Evolutionary conservation across 371 early-diverging fungal genomes (phyloP), one percentile per base, ranked within the genome.

Genomic region (Mortierella sp.): DNA sequence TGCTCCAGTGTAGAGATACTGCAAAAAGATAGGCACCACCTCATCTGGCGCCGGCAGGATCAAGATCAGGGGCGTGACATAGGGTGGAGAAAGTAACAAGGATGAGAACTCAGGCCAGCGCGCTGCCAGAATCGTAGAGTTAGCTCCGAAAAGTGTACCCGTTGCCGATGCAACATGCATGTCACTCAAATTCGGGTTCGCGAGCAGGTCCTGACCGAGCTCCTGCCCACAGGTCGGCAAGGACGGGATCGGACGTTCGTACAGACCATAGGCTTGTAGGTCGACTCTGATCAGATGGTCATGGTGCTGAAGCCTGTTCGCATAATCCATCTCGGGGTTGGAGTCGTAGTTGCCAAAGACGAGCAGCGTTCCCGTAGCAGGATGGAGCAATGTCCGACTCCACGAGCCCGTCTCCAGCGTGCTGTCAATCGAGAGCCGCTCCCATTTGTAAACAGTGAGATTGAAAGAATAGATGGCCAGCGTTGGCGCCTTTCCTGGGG

Each of bases 301-400:
- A 62, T 82, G 84, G 66, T 83, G 86, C 52, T 83, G 83, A 24
- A 81, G 69, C 31, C 87, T 71, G 23, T 76, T 76, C 56, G 86
- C 72, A 48, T 86, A 86, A 56, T 86, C 87, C 42, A 67, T 52
- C 26, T 72, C 75, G 19, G 85, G 56, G 55, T 81, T 72, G 17
- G 86, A 76, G 2, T 73, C 67, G n/a, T 71, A 64, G 47, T 85
- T 76, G 19, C 87, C 87, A 65, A 86, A 86, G 27, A 86, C 60
- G 21, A 85, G 61, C 55, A 84, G 68, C 2, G 81, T 78, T 39
- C 86, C 83, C 21, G 82, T 78, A 28, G 80, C 79, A 24, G 83
- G 80, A 21, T 84, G 82, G 6, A 86, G 65, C 0, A 85, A 19
- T 12, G 83, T 80, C 62, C 83, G 76, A 68, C 81, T 86, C 87